Evolutionary conservation across 345 rosid species (phyloP).

Genomic region (Eutrema japonicum): DNA sequence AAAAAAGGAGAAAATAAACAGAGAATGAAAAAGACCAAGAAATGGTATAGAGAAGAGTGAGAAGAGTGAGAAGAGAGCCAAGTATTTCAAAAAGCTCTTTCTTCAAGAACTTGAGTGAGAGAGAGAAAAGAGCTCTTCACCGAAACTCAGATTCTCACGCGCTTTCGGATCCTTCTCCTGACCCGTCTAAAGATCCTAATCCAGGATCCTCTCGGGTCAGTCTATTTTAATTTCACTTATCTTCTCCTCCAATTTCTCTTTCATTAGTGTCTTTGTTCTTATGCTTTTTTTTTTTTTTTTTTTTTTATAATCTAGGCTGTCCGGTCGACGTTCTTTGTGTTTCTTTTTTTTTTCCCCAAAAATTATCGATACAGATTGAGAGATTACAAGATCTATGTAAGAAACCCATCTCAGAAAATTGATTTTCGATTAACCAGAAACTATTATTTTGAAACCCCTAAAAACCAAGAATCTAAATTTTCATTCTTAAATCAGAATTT

Average conservation of each 20-base stretch:
- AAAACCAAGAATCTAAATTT: not conserved
- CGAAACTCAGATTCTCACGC: conserved; percentile 27
- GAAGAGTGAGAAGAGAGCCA: conserved; percentile 44
- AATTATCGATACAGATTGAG: not conserved
- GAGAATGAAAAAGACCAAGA: conserved; percentile 10
- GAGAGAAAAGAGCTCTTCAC: conserved; percentile 17
- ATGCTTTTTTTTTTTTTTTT: too few relatives aligned
- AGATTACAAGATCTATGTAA: conserved; percentile 36
- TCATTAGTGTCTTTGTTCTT: conserved; percentile 7
- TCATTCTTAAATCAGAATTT: not conserved
- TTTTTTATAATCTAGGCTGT: too few relatives aligned
- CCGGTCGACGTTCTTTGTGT: too few relatives aligned
- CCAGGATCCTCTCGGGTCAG: conserved; percentile 19
- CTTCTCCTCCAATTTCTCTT: not conserved
- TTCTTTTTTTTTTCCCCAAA: not conserved
- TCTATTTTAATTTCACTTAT: not conserved
- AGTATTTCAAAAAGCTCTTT: conserved; percentile 29
- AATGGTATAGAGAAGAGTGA: conserved; percentile 37
- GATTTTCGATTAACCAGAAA: not conserved
- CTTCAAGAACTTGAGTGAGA: conserved; percentile 27
- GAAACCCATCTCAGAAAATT: conserved; percentile 12
- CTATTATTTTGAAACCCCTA: not conserved
- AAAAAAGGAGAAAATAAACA: not conserved
- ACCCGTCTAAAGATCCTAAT: conserved; percentile 31
- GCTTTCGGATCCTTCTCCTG: conserved; percentile 29